Percentiles rank a stretch among this genome's conserved stretches.
Conservation (phyloP, 371 early-diverging fungal genomes). For the Thermomucor indicae-seudaticae region DNA sequence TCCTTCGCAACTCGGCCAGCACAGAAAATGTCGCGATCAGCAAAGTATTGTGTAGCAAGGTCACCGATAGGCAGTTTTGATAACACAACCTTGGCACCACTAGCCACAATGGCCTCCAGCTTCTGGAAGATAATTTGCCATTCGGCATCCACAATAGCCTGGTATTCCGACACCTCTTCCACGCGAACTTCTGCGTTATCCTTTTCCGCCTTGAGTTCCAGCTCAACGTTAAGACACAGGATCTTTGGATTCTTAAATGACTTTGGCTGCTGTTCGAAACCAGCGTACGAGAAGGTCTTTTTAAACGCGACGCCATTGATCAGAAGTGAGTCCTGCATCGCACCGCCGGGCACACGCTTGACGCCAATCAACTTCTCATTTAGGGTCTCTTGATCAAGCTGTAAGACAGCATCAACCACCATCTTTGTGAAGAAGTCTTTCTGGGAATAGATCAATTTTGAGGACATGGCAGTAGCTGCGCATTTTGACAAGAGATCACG, state of each 20-base stretch:
- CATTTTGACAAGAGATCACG: constrained; percentile 92
- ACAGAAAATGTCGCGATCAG: constrained; percentile 99
- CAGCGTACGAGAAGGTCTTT: constrained; percentile 99
- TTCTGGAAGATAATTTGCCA: constrained; percentile 99
- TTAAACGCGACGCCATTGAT: constrained; percentile 99
- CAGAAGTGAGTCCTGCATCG: constrained; percentile 97
- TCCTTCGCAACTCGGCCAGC: constrained; percentile 97
- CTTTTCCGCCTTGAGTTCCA: constrained; percentile 99
- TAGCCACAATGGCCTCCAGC: constrained; percentile 94
- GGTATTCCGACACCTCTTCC: constrained; percentile 96
- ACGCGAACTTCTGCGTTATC: constrained; percentile 99
- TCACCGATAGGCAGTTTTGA: constrained; percentile 99
- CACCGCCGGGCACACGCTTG: constrained; percentile 98
- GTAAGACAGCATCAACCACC: constrained; percentile 97
- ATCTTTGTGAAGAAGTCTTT: constrained; percentile 98
- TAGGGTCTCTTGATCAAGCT: constrained; percentile 88
- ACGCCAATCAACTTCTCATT: constrained; percentile 96
- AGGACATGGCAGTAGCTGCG: constrained; percentile 98
- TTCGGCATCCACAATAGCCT: constrained; percentile 99
- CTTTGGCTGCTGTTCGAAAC: constrained; percentile 99
- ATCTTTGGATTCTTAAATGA: constrained; percentile 94
- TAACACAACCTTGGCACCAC: constrained; percentile 99
- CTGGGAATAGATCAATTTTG: constrained; percentile 97
- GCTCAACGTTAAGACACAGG: constrained; percentile 95
- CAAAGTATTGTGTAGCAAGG: constrained; percentile 99